These are phyloP conservation scores for Coniferiporia sulphurascens DNA, from an alignment of 1,284 basidiomycete species.

Conservation along the genomic window DNA sequence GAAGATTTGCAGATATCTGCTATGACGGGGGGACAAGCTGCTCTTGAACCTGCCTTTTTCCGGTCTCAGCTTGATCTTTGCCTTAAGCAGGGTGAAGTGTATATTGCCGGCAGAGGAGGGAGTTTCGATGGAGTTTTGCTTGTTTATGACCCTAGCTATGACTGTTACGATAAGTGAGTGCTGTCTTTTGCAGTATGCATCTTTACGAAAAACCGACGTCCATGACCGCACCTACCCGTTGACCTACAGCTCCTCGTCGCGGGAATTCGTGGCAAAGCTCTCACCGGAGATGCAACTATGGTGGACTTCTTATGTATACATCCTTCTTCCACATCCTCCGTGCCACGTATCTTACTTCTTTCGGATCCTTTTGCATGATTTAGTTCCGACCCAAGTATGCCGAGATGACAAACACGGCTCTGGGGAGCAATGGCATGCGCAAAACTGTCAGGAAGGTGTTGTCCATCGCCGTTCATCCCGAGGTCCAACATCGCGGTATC, in stretches of 20 bases:
- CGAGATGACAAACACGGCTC: slow-evolving; percentile 10
- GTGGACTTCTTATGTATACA: slow-evolving; percentile 17
- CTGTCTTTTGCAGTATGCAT: not conserved
- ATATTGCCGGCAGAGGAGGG: slow-evolving; percentile 11
- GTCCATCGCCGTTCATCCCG: slow-evolving; percentile 12
- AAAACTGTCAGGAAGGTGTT: slow-evolving; percentile 14
- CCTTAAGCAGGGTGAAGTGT: slow-evolving; percentile 14
- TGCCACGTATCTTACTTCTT: not conserved
- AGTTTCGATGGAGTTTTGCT: slow-evolving; percentile 12
- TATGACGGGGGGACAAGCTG: slow-evolving; percentile 12
- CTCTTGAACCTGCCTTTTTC: slow-evolving; percentile 14
- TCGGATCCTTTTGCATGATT: not conserved
- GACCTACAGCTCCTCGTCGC: not conserved
- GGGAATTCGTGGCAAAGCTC: slow-evolving; percentile 15
- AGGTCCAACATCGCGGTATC: slow-evolving; percentile 13
- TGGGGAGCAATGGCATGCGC: slow-evolving; percentile 11
- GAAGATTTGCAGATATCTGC: slow-evolving; percentile 15
- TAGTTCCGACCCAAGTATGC: slow-evolving; percentile 14
- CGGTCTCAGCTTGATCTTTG: slow-evolving; percentile 14
- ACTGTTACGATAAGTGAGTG: slow-evolving; percentile 8
- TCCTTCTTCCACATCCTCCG: not conserved
- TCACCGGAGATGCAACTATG: slow-evolving; percentile 19
- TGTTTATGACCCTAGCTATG: slow-evolving; percentile 15
- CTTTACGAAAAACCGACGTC: no score
- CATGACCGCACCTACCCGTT: not conserved